Evolutionary conservation across 1,139 yeast genomes (phyloP).

Genomic region (Pichia sp.): DNA sequence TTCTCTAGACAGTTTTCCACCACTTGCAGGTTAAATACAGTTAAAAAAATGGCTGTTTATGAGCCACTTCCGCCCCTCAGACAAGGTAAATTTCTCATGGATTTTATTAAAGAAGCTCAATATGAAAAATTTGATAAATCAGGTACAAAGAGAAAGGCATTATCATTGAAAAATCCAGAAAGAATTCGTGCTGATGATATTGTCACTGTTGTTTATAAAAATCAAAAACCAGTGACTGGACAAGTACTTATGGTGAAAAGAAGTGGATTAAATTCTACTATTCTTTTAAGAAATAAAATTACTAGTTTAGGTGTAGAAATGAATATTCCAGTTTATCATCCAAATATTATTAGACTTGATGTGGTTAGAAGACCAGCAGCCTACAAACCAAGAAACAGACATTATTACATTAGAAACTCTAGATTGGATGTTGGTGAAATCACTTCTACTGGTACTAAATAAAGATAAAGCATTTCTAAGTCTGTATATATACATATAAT

Average conservation of each 20-base stretch:
- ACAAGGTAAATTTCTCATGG: slow-evolving; percentile 44
- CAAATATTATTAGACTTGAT: slow-evolving; percentile 69
- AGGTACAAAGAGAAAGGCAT: slow-evolving; percentile 63
- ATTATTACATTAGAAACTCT: slow-evolving; percentile 79
- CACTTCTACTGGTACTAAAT: slow-evolving; percentile 19
- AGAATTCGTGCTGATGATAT: slow-evolving; percentile 74
- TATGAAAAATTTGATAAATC: slow-evolving; percentile 60
- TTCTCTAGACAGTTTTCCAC: slow-evolving; percentile 7
- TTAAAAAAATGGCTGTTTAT: slow-evolving; percentile 34
- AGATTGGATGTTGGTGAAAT: slow-evolving; percentile 59
- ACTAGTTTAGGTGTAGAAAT: slow-evolving; percentile 76
- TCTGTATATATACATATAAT: background rate
- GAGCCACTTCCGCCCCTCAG: slow-evolving; percentile 50
- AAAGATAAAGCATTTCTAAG: slow-evolving; percentile 1
- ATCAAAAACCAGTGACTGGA: slow-evolving; percentile 64
- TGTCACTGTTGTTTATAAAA: slow-evolving; percentile 66
- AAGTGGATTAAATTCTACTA: slow-evolving; percentile 61
- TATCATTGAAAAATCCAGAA: slow-evolving; percentile 43
- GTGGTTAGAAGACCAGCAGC: slow-evolving; percentile 63
- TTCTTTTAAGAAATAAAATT: slow-evolving; percentile 73
- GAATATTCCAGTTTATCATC: slow-evolving; percentile 73
- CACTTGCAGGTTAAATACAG: background rate
- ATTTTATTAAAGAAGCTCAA: slow-evolving; percentile 44
- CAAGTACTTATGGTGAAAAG: slow-evolving; percentile 71
- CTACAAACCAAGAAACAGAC: slow-evolving; percentile 72